Evolutionary conservation across 768 basidiomycete genomes (phyloP).

Genomic region (Mycena latifolia): DNA sequence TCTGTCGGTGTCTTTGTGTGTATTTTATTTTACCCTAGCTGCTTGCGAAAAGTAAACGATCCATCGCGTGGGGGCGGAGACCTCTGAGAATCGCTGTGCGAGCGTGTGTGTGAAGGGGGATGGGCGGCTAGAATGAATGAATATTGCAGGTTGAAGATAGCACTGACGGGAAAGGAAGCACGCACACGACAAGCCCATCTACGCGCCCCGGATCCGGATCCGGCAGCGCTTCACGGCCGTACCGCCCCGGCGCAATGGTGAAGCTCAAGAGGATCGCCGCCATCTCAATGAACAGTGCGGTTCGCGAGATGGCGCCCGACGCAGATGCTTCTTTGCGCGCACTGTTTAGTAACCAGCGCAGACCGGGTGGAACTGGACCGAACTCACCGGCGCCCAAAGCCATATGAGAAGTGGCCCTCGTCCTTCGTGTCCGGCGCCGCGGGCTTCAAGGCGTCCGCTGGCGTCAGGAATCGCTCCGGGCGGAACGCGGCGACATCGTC

Average conservation of each 20-base stretch:
- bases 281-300: constrained; percentile 5
- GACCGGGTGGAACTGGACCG: too few species aligned
- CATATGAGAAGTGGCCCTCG: constrained; percentile 4
- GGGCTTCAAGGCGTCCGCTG: not conserved
- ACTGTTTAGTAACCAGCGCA: too few species aligned
- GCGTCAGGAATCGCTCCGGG: not conserved
- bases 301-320: constrained; percentile 7
- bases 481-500: not conserved
- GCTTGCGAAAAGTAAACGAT: too few species aligned
- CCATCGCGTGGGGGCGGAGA: not conserved
- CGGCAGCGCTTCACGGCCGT: not conserved
- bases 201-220: not conserved
- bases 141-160: too few species aligned
- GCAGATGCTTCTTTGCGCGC: not conserved
- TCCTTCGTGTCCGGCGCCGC: not conserved
- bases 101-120: not conserved
- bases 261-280: constrained; percentile 6
- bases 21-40: not conserved
- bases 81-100: not conserved
- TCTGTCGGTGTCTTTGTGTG: not conserved
- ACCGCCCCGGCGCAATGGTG: not conserved
- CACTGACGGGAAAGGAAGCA: not conserved
- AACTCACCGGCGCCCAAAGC: not conserved
- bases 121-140: not conserved
- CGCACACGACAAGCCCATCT: not conserved